Evolutionary conservation across 371 early-diverging fungal species (phyloP).

Genomic region (Parasitella parasitica): DNA sequence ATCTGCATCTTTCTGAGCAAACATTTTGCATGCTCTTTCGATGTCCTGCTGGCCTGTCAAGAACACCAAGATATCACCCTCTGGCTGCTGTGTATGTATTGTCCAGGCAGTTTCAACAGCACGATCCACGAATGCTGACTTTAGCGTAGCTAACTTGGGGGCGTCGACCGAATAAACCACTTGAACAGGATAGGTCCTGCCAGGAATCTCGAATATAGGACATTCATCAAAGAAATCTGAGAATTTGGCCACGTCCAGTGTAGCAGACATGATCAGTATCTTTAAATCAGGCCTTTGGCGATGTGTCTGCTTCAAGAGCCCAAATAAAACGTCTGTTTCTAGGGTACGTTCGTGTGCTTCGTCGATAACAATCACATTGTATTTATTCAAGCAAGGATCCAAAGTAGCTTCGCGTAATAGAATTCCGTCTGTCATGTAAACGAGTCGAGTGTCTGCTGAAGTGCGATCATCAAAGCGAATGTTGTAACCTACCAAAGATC

Average conservation of each 20-base stretch:
- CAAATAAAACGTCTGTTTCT: slow-evolving; percentile 93
- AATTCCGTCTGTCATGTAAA: slow-evolving; percentile 94
- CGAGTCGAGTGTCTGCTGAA: slow-evolving; percentile 63
- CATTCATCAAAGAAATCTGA: slow-evolving; percentile 74
- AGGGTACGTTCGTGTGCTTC: slow-evolving; percentile 96
- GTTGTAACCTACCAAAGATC: slow-evolving; percentile 77
- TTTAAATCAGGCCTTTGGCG: slow-evolving; percentile 59
- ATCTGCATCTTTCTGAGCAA: slow-evolving; percentile 32
- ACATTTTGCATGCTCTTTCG: slow-evolving; percentile 65
- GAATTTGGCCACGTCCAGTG: slow-evolving; percentile 73
- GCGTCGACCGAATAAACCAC: slow-evolving; percentile 59
- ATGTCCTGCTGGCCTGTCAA: slow-evolving; percentile 93
- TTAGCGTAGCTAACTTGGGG: slow-evolving; percentile 57
- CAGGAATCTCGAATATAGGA: slow-evolving; percentile 84
- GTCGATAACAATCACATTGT: slow-evolving; percentile 82
- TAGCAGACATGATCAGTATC: slow-evolving; percentile 84
- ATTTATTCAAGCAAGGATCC: slow-evolving; percentile 61
- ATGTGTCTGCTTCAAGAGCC: slow-evolving; percentile 70
- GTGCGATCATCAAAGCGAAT: slow-evolving; percentile 82
- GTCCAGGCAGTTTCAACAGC: slow-evolving; percentile 78
- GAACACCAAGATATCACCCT: slow-evolving; percentile 86
- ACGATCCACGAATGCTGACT: slow-evolving; percentile 66
- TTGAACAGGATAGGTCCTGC: slow-evolving; percentile 78
- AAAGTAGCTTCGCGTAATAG: slow-evolving; percentile 76
- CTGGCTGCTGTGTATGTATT: slow-evolving; percentile 70